Evolutionary conservation across 2,329 filamentous ascomycete species (phyloP).

Genomic region (Talaromyces sp.): DNA sequence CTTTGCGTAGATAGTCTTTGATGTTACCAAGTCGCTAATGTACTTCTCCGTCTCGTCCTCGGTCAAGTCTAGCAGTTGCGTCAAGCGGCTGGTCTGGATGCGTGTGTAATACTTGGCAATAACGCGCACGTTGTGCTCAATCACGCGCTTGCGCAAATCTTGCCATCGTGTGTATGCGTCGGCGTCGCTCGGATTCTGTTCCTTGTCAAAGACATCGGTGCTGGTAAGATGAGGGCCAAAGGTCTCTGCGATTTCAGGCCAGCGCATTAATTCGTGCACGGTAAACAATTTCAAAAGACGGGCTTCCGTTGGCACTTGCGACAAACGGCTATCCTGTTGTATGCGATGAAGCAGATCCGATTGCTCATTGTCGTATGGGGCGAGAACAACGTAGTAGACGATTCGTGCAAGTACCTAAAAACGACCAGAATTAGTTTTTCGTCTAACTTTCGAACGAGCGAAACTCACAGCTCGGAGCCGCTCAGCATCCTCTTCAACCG

Average conservation of each 20-base stretch:
- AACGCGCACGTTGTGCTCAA: conserved; percentile 97
- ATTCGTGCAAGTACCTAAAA: conserved; percentile 83
- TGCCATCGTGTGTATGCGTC: conserved; percentile 87
- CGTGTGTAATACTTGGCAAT: conserved; percentile 98
- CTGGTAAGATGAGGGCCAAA: conserved; percentile 84
- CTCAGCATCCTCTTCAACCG: conserved; percentile 82
- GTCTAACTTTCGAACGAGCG: not conserved
- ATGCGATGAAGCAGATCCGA: conserved; percentile 95
- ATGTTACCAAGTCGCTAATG: conserved; percentile 93
- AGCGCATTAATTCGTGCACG: conserved; percentile 94
- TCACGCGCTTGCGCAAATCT: conserved; percentile 94
- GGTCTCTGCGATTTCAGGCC: conserved; percentile 85
- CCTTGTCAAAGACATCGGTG: conserved; percentile 82
- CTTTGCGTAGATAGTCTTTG: conserved; percentile 96
- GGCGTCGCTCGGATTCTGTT: conserved; percentile 63
- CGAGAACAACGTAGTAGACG: conserved; percentile 95
- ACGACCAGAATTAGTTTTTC: not conserved
- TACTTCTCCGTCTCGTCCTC: conserved; percentile 99
- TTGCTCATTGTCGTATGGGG: conserved; percentile 97
- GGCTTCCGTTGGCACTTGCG: conserved; percentile 72
- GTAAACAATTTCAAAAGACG: conserved; percentile 93
- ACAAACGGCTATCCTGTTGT: conserved; percentile 76
- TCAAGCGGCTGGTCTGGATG: conserved; percentile 87
- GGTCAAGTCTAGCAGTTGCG: conserved; percentile 82
- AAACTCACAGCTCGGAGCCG: conserved; percentile 76